Conservation (phyloP, 768 basidiomycete genomes). For the Boletus bicolor region DNA sequence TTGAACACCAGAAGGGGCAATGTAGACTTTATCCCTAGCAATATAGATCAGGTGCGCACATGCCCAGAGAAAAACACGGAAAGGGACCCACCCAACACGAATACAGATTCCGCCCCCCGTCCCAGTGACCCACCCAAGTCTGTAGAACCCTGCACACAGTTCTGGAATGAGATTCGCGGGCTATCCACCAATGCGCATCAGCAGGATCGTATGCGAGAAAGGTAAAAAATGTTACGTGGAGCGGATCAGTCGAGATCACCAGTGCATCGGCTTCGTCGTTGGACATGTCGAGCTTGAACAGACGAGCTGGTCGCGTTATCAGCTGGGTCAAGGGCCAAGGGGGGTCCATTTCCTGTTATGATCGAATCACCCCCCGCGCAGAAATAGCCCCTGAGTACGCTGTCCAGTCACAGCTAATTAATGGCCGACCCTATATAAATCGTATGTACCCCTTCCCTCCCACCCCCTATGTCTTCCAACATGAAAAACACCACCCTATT, state of each 20-base stretch:
- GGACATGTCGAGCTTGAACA: slow-evolving; percentile 14
- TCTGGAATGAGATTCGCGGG: slow-evolving; percentile 91
- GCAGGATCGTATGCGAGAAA: background rate
- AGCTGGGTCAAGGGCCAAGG: background rate
- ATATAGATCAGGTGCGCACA: background rate
- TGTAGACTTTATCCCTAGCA: slow-evolving; percentile 66
- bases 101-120: slow-evolving; percentile 84
- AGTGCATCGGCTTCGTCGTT: slow-evolving; percentile 42
- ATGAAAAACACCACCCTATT: slow-evolving; percentile 15
- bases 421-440: too few relatives aligned
- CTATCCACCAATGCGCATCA: slow-evolving; percentile 35
- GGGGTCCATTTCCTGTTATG: background rate
- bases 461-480: slow-evolving; percentile 8
- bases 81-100: slow-evolving; percentile 51
- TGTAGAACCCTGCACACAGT: slow-evolving; percentile 81
- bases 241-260: slow-evolving; percentile 57
- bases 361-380: background rate
- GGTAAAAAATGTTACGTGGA: slow-evolving; percentile 43
- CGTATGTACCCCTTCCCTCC: background rate
- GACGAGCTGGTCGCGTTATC: background rate
- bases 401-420: too few relatives aligned
- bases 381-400: background rate
- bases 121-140: slow-evolving; percentile 88
- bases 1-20: slow-evolving; percentile 87
- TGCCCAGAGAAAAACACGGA: too few relatives aligned